These are phyloP conservation scores for Achlya hypogyna DNA, from an alignment of 352 stramenopile genomes.

Conservation along the genomic window DNA sequence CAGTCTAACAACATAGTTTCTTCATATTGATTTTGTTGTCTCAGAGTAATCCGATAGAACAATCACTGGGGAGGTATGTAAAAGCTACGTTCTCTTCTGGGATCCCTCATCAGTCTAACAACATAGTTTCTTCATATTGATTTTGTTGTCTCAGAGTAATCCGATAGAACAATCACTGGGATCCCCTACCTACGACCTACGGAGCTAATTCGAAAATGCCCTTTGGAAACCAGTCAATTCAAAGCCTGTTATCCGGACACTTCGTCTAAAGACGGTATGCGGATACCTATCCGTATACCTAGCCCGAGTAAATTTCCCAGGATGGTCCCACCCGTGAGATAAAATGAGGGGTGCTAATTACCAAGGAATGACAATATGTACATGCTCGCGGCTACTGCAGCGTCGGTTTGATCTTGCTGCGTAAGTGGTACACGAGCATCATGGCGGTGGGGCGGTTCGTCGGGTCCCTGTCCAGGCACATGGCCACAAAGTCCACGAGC, in stretches of 20 bases:
- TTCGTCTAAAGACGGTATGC: background rate
- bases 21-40: constrained; percentile 15
- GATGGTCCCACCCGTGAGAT: too few relatives aligned
- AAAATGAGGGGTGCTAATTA: too few relatives aligned
- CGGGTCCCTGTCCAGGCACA: constrained; percentile 54
- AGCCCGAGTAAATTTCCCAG: too few relatives aligned
- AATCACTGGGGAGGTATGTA: constrained; percentile 3
- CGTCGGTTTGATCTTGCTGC: constrained; percentile 11
- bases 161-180: constrained; percentile 5
- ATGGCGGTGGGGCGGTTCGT: constrained; percentile 55
- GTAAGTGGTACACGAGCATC: constrained; percentile 36
- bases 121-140: constrained; percentile 13
- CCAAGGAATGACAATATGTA: too few relatives aligned
- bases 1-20: constrained; percentile 12
- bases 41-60: constrained; percentile 13
- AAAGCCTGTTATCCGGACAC: background rate
- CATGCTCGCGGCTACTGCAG: too few relatives aligned
- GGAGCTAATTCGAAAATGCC: background rate
- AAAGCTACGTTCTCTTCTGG: too few relatives aligned
- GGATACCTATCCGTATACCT: background rate
- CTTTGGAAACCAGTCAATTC: background rate
- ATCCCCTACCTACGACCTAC: background rate
- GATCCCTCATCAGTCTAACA: constrained; percentile 12
- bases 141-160: constrained; percentile 16
- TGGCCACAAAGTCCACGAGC: constrained; percentile 41